These are phyloP conservation scores for Voacanga thouarsii DNA, from an alignment of 257 asterid species.

Conservation along the genomic window DNA sequence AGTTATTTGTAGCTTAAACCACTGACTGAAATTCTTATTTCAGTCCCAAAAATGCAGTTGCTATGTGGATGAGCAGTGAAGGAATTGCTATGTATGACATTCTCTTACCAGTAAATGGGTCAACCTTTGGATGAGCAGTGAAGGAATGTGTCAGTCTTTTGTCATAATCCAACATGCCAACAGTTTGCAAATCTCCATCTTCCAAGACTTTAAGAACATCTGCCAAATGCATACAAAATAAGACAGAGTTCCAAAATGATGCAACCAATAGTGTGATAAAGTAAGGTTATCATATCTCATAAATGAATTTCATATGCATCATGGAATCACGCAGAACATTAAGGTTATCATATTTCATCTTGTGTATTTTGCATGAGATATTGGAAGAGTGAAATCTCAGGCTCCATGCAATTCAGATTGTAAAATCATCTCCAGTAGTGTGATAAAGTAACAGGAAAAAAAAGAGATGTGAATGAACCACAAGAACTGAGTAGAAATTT, in stretches of 20 bases:
- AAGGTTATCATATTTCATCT: not conserved
- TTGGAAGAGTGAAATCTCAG: not conserved
- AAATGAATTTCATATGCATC: no score
- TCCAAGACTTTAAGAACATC: slow-evolving; percentile 87
- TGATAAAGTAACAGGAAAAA: not conserved
- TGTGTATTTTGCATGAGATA: not conserved
- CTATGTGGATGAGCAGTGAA: no score
- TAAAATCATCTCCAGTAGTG: not conserved
- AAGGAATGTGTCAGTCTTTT: slow-evolving; percentile 78
- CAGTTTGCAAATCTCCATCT: slow-evolving; percentile 93
- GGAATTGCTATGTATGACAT: not conserved
- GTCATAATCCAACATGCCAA: slow-evolving; percentile 95
- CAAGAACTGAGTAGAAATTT: slow-evolving; percentile 3
- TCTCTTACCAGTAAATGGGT: slow-evolving; percentile 80
- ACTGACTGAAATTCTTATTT: no score
- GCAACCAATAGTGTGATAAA: no score
- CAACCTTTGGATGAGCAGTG: slow-evolving; percentile 98
- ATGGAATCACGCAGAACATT: not conserved
- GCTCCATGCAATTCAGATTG: not conserved
- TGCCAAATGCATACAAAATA: slow-evolving; percentile 26
- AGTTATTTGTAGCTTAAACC: not conserved
- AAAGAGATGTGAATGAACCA: not conserved
- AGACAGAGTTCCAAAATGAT: not conserved
- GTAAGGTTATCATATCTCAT: no score
- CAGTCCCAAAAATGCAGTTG: not conserved